Evolutionary conservation across 2,329 filamentous ascomycete species (phyloP).

Genomic region (Geosmithia putterillii): DNA sequence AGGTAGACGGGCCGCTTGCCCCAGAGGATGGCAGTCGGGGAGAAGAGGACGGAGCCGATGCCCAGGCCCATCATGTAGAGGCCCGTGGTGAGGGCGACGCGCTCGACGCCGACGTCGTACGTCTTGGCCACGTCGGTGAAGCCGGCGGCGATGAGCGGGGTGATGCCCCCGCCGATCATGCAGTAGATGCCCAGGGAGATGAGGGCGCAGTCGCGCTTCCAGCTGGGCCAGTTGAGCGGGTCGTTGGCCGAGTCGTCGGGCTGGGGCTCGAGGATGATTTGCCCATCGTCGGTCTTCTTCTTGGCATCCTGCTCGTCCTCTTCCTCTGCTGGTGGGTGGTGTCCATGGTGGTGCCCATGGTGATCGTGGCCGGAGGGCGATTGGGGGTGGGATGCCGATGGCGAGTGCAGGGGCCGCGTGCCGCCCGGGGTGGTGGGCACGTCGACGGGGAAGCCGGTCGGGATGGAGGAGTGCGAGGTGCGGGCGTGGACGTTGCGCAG

Average conservation of each 20-base stretch:
- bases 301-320: conserved; percentile 25
- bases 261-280: conserved; percentile 81
- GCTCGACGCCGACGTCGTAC: conserved; percentile 52
- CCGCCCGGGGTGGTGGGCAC: conserved; percentile 15
- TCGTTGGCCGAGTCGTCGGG: conserved; percentile 86
- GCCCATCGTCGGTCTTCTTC: conserved; percentile 72
- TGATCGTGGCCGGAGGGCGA: neutral
- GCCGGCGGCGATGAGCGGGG: conserved; percentile 77
- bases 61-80: conserved; percentile 92
- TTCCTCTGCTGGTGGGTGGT: conserved; percentile 6
- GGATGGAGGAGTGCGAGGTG: conserved; percentile 45
- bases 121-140: conserved; percentile 67
- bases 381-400: neutral
- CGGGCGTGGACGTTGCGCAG: conserved; percentile 43
- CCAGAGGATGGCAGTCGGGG: conserved; percentile 80
- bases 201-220: conserved; percentile 69
- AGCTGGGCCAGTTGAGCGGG: conserved; percentile 80
- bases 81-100: conserved; percentile 78
- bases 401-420: neutral
- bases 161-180: conserved; percentile 88
- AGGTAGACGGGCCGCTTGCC: conserved; percentile 91
- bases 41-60: conserved; percentile 70
- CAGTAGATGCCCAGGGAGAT: conserved; percentile 83
- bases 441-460: conserved; percentile 28
- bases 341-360: neutral